These are phyloP conservation scores for Saccharomyces hybrid DNA, from an alignment of 1,139 yeast species.

Conservation along the genomic window DNA sequence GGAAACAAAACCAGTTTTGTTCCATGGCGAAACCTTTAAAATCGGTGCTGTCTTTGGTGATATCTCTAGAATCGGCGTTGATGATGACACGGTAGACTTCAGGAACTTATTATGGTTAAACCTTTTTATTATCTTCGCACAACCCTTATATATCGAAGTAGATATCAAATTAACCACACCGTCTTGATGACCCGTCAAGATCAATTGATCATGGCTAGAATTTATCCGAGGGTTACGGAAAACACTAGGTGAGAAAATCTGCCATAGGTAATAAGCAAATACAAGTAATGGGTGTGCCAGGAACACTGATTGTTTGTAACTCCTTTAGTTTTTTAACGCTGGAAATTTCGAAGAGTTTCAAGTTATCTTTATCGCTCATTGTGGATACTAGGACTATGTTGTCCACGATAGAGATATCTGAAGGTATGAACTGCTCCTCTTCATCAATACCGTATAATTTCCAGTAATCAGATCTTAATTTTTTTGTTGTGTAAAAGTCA, in stretches of 20 bases:
- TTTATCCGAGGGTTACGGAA: conserved; percentile 6
- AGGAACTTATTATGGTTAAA: conserved; percentile 25
- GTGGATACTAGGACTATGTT: conserved; percentile 18
- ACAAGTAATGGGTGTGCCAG: conserved; percentile 21
- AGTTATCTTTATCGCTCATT: conserved; percentile 12
- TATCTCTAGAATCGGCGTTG: conserved; percentile 2
- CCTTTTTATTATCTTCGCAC: conserved; percentile 22
- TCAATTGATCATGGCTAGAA: conserved; percentile 15
- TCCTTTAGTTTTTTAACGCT: conserved; percentile 13
- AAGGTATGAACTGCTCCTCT: conserved; percentile 6
- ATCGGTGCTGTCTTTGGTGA: conserved; percentile 15
- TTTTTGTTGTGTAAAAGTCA: conserved; percentile 24
- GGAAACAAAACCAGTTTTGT: conserved; percentile 19
- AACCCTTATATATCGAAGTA: conserved; percentile 18
- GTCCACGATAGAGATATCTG: conserved; percentile 15
- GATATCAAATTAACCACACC: conserved; percentile 26
- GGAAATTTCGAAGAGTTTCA: conserved; percentile 17
- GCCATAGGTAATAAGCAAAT: conserved; percentile 11
- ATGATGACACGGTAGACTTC: conserved; percentile 8
- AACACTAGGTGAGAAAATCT: conserved; percentile 1
- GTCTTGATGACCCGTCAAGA: conserved; percentile 27
- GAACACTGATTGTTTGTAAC: conserved; percentile 24
- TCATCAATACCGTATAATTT: conserved; percentile 3
- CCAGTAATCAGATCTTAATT: conserved; percentile 26
- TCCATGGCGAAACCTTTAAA: conserved; percentile 19